Conservation (phyloP, 2,329 filamentous ascomycete species). For the Aureobasidium musti region DNA sequence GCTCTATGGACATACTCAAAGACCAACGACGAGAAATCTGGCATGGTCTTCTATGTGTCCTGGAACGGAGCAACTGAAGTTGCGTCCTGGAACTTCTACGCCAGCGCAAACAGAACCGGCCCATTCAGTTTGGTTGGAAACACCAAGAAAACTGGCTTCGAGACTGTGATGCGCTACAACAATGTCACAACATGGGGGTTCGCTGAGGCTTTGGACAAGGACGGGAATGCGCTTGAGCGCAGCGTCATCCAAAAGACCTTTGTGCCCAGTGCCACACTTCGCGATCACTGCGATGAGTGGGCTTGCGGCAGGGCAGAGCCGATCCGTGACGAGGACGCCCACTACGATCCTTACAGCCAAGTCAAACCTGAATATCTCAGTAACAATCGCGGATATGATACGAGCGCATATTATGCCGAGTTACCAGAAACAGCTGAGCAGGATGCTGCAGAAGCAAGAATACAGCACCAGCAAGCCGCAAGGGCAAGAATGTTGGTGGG, state of each 20-base stretch:
- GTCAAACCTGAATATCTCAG: conserved; percentile 35
- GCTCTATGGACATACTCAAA: conserved; percentile 44
- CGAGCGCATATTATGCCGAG: conserved; percentile 39
- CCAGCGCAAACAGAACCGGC: conserved; percentile 41
- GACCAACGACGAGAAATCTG: conserved; percentile 36
- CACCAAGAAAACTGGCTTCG: conserved; percentile 48
- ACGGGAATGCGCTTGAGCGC: conserved; percentile 38
- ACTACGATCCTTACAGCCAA: conserved; percentile 35
- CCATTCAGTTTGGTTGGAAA: conserved; percentile 46
- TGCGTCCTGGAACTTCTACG: conserved; percentile 55
- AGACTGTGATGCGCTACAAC: conserved; percentile 42
- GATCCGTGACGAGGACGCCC: conserved; percentile 28
- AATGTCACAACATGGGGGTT: conserved; percentile 38
- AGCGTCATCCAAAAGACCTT: conserved; percentile 43
- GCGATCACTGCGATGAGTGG: conserved; percentile 39
- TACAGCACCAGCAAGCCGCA: not conserved
- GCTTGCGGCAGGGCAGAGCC: conserved; percentile 38
- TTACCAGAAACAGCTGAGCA: conserved; percentile 18
- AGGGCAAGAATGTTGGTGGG: conserved; percentile 1
- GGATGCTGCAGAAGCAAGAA: not conserved
- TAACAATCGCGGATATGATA: conserved; percentile 41
- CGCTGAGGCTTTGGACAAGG: conserved; percentile 40
- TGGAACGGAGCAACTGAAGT: conserved; percentile 57
- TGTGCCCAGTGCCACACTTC: conserved; percentile 40
- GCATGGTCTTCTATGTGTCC: conserved; percentile 54